A percentile compares a stretch with the other conserved stretches of the same genome.
Conservation (phyloP, 2,329 filamentous ascomycete genomes). For the Colletotrichum navitas region DNA sequence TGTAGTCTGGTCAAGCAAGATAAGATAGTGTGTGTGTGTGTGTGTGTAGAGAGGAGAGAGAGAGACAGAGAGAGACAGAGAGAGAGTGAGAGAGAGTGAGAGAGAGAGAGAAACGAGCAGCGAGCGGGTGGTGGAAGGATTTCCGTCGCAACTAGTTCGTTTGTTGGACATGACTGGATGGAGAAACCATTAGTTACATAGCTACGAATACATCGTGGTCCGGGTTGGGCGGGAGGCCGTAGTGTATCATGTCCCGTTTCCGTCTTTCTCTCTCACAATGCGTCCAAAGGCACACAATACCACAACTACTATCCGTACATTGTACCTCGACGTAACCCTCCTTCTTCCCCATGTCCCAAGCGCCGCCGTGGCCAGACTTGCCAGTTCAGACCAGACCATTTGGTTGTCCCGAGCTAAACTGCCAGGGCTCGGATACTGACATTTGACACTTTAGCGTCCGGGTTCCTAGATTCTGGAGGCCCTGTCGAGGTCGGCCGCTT, state of each 20-base stretch:
- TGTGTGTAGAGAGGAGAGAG: too few relatives aligned
- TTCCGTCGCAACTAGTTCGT: not conserved
- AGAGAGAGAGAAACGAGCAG: too few relatives aligned
- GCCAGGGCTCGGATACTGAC: conserved; percentile 41
- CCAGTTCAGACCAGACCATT: conserved; percentile 34
- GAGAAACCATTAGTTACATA: not conserved
- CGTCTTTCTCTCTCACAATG: not conserved
- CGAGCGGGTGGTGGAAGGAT: not conserved
- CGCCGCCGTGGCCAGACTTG: not conserved
- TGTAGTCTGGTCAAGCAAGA: not conserved
- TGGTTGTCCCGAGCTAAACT: conserved; percentile 17
- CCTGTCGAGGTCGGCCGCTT: conserved; percentile 29
- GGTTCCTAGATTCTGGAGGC: conserved; percentile 23
- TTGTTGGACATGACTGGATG: not conserved
- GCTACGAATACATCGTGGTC: too few relatives aligned
- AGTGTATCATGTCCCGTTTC: not conserved
- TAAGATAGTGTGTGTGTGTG: too few relatives aligned
- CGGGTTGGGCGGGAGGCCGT: not conserved
- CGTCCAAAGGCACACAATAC: too few relatives aligned
- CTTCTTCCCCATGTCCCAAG: not conserved
- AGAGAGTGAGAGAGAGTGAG: too few relatives aligned
- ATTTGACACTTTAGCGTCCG: conserved; percentile 24
- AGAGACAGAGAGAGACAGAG: too few relatives aligned
- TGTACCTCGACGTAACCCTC: not conserved
- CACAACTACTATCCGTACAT: too few relatives aligned